Conservation (phyloP, 176 grass and related monocot genomes). For the Sorghum bicolor region Sorghum_bicolor_NCBIv3 NC_012870.2:12065001-12065500, state of each 20-base stretch:
- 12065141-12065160: slow-evolving; percentile 5
- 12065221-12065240: slow-evolving; percentile 11
- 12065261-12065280: neutral
- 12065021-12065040: too few species aligned
- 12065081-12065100: neutral
- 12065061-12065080: too few species aligned
- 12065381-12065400: neutral
- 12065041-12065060: too few species aligned
- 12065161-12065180: neutral
- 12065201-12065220: slow-evolving; percentile 53
- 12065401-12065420: neutral
- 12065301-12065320: neutral
- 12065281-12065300: too few species aligned
- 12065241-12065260: neutral
- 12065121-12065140: neutral
- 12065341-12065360: slow-evolving; percentile 42
- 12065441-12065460: slow-evolving; percentile 54
- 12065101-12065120: neutral
- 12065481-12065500: slow-evolving; percentile 51
- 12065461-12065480: slow-evolving; percentile 58
- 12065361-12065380: slow-evolving; percentile 37
- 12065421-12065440: slow-evolving; percentile 43
- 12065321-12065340: neutral
- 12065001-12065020: too few species aligned
- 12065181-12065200: neutral